Conservation (phyloP, 305 asterid species). For the Solanum hybrid region DNA sequence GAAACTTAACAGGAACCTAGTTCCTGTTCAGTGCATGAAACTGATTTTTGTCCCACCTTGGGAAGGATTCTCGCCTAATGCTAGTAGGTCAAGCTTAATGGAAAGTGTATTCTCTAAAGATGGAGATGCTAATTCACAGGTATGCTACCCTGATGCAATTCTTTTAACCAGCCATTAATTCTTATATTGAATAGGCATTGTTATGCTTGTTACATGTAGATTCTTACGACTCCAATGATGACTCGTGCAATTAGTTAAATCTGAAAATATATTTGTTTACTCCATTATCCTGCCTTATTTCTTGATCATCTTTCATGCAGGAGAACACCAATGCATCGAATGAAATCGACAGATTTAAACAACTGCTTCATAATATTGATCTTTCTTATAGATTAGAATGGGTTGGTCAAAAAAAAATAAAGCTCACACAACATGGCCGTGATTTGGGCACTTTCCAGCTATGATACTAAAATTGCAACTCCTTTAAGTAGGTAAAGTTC, state of each 20-base stretch:
- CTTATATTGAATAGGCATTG: not conserved
- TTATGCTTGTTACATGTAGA: not conserved
- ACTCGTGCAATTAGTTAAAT: not conserved
- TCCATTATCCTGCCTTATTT: not conserved
- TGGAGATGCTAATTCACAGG: conserved; percentile 56
- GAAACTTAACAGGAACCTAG: conserved; percentile 75
- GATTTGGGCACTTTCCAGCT: conserved; percentile 80
- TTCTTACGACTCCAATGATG: not conserved
- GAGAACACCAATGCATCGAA: conserved; percentile 32
- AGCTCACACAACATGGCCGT: conserved; percentile 65
- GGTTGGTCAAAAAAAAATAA: conserved; percentile 71
- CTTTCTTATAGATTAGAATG: conserved; percentile 81
- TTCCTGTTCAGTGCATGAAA: conserved; percentile 87
- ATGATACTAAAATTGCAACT: not conserved
- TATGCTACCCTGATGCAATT: conserved; percentile 17
- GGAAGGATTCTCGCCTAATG: conserved; percentile 92
- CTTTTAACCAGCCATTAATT: not conserved
- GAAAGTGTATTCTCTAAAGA: conserved; percentile 41
- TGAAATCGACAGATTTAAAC: conserved; percentile 62
- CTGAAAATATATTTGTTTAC: not conserved
- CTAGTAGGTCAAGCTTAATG: conserved; percentile 79
- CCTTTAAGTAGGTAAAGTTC: not conserved
- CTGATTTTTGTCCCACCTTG: conserved; percentile 88
- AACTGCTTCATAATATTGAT: conserved; percentile 75
- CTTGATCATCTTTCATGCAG: conserved; percentile 29